Conservation (phyloP, 805 yeast genomes). For the Maudiozyma serrabonitensis region DNA sequence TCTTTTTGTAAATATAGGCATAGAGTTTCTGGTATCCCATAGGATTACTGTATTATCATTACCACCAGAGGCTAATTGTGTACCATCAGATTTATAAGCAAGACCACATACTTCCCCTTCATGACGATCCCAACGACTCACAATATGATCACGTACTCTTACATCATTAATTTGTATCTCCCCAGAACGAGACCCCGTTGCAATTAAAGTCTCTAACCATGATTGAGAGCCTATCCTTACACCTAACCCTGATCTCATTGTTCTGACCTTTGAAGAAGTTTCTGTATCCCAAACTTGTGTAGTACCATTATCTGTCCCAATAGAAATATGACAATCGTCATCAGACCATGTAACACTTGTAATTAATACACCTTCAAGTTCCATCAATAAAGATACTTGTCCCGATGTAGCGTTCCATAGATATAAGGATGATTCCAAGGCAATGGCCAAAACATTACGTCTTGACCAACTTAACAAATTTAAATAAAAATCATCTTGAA, state of each 20-base stretch:
- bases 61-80: constrained; percentile 84
- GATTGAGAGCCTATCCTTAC: constrained; percentile 75
- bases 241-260: constrained; percentile 59
- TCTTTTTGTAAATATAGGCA: constrained; percentile 66
- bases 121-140: constrained; percentile 52
- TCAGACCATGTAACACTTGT: constrained; percentile 78
- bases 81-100: constrained; percentile 75
- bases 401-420: constrained; percentile 90
- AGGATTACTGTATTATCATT: constrained; percentile 88
- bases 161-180: constrained; percentile 84
- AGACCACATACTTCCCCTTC: constrained; percentile 89
- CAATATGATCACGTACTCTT: constrained; percentile 68
- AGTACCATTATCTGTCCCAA: constrained; percentile 76
- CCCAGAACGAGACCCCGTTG: constrained; percentile 86
- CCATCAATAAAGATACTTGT: constrained; percentile 58
- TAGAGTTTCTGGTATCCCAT: constrained; percentile 73
- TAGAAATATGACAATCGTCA: constrained; percentile 76
- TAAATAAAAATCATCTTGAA: constrained; percentile 84
- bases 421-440: constrained; percentile 72
- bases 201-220: constrained; percentile 74
- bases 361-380: constrained; percentile 31
- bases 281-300: constrained; percentile 93
- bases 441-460: constrained; percentile 77
- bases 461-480: constrained; percentile 83
- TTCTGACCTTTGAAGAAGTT: constrained; percentile 59